Evolutionary conservation across 2,329 filamentous ascomycete species (phyloP).

Genomic region (Monilinia polystroma): DNA sequence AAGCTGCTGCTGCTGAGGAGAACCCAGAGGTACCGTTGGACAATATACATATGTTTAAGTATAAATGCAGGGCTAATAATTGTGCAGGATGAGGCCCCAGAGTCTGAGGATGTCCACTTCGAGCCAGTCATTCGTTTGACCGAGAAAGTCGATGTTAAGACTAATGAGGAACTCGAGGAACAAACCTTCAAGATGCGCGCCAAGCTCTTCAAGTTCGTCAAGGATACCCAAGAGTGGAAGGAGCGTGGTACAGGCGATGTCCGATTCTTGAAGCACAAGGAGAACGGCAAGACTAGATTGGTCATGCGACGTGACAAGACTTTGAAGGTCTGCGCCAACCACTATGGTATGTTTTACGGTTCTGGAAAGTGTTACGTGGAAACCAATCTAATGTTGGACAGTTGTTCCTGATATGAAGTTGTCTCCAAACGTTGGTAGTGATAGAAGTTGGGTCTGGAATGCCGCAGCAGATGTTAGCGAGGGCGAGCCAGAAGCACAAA

Average conservation of each 20-base stretch:
- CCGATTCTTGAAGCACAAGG: slow-evolving; percentile 95
- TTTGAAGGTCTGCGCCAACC: slow-evolving; percentile 99
- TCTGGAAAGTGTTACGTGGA: background rate
- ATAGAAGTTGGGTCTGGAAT: slow-evolving; percentile 99
- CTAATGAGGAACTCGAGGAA: slow-evolving; percentile 97
- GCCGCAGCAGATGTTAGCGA: slow-evolving; percentile 96
- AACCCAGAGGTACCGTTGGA: slow-evolving; percentile 38
- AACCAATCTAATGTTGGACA: slow-evolving; percentile 43
- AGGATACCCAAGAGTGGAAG: slow-evolving; percentile 94
- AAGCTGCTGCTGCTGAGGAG: slow-evolving; percentile 48
- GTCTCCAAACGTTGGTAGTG: slow-evolving; percentile 93
- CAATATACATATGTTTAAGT: slow-evolving; percentile 10
- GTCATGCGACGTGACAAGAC: slow-evolving; percentile 99
- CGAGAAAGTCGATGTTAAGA: slow-evolving; percentile 95
- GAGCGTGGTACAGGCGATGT: slow-evolving; percentile 97
- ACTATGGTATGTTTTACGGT: slow-evolving; percentile 76
- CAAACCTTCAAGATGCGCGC: slow-evolving; percentile 99
- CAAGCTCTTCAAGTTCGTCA: slow-evolving; percentile 98
- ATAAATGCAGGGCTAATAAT: slow-evolving; percentile 27
- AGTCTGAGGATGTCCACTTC: slow-evolving; percentile 93
- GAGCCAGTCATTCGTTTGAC: slow-evolving; percentile 95
- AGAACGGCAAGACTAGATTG: slow-evolving; percentile 94
- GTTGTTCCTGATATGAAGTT: slow-evolving; percentile 99
- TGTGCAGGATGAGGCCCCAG: slow-evolving; percentile 67
- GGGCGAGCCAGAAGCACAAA: slow-evolving; percentile 94